Evolutionary conservation across 2,329 filamentous ascomycete species (phyloP).

Genomic region (Monosporascus ibericus): DNA sequence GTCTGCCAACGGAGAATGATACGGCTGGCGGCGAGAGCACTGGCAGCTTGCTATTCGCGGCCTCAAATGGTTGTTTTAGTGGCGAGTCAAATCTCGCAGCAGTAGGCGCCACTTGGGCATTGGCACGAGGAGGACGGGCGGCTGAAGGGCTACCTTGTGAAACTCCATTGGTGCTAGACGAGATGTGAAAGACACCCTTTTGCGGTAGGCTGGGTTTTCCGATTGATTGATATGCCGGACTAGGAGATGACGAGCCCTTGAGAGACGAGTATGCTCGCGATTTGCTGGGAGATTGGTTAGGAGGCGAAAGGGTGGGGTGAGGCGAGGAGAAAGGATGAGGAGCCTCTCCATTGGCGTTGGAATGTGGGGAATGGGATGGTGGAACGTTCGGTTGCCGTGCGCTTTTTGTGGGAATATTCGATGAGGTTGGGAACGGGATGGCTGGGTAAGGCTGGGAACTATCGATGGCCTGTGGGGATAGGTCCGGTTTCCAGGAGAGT

Average conservation of each 20-base stretch:
- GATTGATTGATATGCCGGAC: constrained; percentile 8
- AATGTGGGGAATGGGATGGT: constrained; percentile 19
- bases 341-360: constrained; percentile 20
- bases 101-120: constrained; percentile 12
- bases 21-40: constrained; percentile 19
- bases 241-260: constrained; percentile 26
- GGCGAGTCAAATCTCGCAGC: constrained; percentile 21
- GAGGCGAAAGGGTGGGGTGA: constrained; percentile 35
- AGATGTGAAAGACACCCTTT: constrained; percentile 26
- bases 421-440: constrained; percentile 9
- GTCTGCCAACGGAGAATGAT: constrained; percentile 15
- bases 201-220: constrained; percentile 19
- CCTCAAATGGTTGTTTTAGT: constrained; percentile 20
- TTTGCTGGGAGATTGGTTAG: constrained; percentile 34
- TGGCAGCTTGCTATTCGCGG: constrained; percentile 14
- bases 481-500: constrained; percentile 4
- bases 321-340: constrained; percentile 37
- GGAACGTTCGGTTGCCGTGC: constrained; percentile 19
- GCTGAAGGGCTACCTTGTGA: constrained; percentile 11
- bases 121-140: constrained; percentile 14
- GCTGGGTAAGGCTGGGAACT: constrained; percentile 14
- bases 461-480: constrained; percentile 6
- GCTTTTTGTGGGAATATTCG: constrained; percentile 22
- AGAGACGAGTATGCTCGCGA: constrained; percentile 33
- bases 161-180: constrained; percentile 17